These are phyloP conservation scores for Paxillus ammoniavirescens DNA, from an alignment of 768 basidiomycete species.

Conservation along the genomic window DNA sequence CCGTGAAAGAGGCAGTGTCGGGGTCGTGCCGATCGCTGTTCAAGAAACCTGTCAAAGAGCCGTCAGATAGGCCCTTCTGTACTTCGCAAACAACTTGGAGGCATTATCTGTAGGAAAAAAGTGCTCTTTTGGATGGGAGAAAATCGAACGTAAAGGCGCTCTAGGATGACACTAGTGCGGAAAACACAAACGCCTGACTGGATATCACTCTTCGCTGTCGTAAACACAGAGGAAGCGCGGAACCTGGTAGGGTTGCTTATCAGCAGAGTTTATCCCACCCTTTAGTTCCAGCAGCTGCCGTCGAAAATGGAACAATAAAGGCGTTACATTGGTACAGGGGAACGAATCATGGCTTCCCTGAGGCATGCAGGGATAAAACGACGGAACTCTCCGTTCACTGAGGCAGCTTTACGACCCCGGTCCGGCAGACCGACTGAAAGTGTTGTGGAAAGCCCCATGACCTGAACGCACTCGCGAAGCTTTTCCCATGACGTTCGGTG, in stretches of 20 bases:
- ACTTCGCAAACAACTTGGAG: conserved; percentile 2
- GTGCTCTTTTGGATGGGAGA: not conserved
- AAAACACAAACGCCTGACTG: not conserved
- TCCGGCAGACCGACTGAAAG: not conserved
- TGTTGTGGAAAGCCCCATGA: not conserved
- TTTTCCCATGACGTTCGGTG: not conserved
- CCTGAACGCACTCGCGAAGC: not conserved
- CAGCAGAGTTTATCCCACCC: not conserved
- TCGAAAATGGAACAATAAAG: not conserved
- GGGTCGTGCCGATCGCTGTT: conserved; percentile 5
- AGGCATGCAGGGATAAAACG: conserved; percentile 1
- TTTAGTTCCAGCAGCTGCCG: not conserved
- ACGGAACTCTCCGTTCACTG: conserved; percentile 1
- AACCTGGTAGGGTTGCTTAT: not conserved
- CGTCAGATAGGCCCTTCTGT: not conserved
- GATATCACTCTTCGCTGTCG: not conserved
- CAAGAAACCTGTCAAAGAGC: not conserved
- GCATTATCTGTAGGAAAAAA: not conserved
- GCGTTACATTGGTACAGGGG: not conserved
- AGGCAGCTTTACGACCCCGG: conserved; percentile 2
- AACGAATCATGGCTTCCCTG: conserved; percentile 1
- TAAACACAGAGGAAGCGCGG: not conserved
- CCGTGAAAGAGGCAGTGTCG: conserved; percentile 14
- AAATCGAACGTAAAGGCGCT: conserved; percentile 4
- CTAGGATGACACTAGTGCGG: not conserved